Evolutionary conservation across 2,329 filamentous ascomycete genomes (phyloP), one percentile per base, ranked within the genome.

Genomic region (Talaromyces marneffei): DNA sequence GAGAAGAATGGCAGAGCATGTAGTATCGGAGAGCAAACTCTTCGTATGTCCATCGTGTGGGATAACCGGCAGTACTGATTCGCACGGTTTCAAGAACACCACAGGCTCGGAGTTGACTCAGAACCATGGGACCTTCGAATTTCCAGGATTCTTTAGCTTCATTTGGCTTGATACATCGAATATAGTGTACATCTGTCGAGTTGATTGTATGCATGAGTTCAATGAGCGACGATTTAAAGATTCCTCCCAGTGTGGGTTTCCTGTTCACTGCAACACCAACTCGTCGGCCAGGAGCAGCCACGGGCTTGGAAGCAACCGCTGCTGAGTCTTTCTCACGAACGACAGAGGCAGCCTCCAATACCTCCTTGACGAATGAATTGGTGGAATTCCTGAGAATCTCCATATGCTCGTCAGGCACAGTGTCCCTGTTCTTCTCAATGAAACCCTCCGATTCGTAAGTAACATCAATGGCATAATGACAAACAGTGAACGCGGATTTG

Each of bases 361-460:
- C 91, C 61, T 91, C 85, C 48, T 84, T 85, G 60, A 99, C 81
- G 81, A 99, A 99, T 54, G 80, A 79, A 76, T 97, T 99, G 33
- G 85, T 88, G 0, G 92, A 95, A 57, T 87, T 87, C 68, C 86
- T 88, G 66, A 99, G 83, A 39, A 99, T 89, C 62, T 94, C 92
- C 87, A 99, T 90, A 73, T 97, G 94, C 79, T 99, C 94, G 72
- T 99, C 94, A 5, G 94, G 94, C 52, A 99, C 94, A 20, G 95
- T 99, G 76, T 99, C 94, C 75, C 94, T 87, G 77, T 99, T 99
- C 84, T 99, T 99, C 76, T 99, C 95, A 70, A 99, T 97, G 78
- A 99, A 99, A 52, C 94, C 94, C 69, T 99, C 94, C 1, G 93
- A 97, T 77, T 99, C 94, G 74, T 99, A 99, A 18, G 93, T 97